Evolutionary conservation across 306 rosid species (phyloP).

Genomic region (Pterocarpus santalinus): DNA sequence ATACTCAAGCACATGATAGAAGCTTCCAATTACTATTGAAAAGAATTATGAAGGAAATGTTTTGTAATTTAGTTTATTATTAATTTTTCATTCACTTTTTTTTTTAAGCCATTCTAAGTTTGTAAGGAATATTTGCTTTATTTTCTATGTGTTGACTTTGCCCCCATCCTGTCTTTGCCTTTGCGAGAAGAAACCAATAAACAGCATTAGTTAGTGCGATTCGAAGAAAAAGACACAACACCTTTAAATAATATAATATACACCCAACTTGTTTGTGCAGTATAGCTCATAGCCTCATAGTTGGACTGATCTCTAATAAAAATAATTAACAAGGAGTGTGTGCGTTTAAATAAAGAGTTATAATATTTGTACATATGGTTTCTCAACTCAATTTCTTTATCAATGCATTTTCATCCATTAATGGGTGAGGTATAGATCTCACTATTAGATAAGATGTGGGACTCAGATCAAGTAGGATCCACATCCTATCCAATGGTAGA

Average conservation of each 20-base stretch:
- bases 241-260: background rate
- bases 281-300: background rate
- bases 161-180: background rate
- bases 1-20: slow-evolving; percentile 3
- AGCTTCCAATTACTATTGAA: too few relatives aligned
- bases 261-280: background rate
- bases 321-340: too few relatives aligned
- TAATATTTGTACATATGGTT: too few relatives aligned
- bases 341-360: too few relatives aligned
- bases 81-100: slow-evolving; percentile 27
- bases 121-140: slow-evolving; percentile 40
- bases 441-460: too few relatives aligned
- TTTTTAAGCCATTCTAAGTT: slow-evolving; percentile 45
- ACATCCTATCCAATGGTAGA: too few relatives aligned
- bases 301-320: too few relatives aligned
- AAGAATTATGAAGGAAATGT: slow-evolving; percentile 25
- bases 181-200: slow-evolving; percentile 1
- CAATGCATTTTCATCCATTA: too few relatives aligned
- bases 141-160: background rate
- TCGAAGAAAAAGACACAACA: background rate
- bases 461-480: too few relatives aligned
- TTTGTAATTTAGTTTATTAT: background rate
- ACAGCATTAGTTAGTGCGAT: background rate
- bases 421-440: too few relatives aligned
- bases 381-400: too few relatives aligned